Evolutionary conservation across 345 rosid species (phyloP), one percentile per base, ranked within the genome.

Genomic region (Turritis glabra): DNA sequence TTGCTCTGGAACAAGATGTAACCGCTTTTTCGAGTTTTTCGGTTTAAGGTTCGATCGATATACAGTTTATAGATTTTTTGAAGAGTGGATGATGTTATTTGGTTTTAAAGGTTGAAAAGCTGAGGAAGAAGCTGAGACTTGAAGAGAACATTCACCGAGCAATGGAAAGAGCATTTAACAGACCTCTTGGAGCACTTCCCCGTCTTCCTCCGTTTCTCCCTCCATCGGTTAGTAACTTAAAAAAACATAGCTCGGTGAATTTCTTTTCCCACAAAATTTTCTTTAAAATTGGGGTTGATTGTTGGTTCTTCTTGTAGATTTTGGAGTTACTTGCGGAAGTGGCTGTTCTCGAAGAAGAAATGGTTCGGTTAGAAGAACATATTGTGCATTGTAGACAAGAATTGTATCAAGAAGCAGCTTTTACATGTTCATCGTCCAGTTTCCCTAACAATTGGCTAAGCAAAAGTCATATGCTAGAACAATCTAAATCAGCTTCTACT

Each of bases 141-240:
- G 97, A 94, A 80, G 93, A 94, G 85, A 83, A 91, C 69, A 81
- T 94, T 66, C 97, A 85, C 74, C 77, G 95, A 82, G 98, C 97
- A 51, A 69, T 91, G 80, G 83, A 91, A 83, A 89, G 98, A 80
- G 97, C 97, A 67, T 88, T 94, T 71, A 79, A 59, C 13, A 82
- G 98, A 78, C 98, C 97, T 66, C 56, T 91, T 64, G 98, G 98
- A 80, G 82, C 95, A 77, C 90, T 94, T 27, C 97, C 98, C 43
- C 98, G 98, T 74, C 91, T 91, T 60, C 92, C 98, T 69, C 91
- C 96, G 0, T 94, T 85, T 78, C 93, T 94, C 25, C 97, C 98
- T 67, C 85, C 89, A 55, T 22, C 83, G 57, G 98, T 94, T 60
- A 82, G 91, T 87, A 7, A 15, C 58, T 69, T 1, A 13, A 7